Percentiles rank a stretch among this genome's conserved stretches.
These are phyloP conservation scores for Myochromella boudieri DNA, from an alignment of 768 basidiomycete genomes.

Conservation along the genomic window DNA sequence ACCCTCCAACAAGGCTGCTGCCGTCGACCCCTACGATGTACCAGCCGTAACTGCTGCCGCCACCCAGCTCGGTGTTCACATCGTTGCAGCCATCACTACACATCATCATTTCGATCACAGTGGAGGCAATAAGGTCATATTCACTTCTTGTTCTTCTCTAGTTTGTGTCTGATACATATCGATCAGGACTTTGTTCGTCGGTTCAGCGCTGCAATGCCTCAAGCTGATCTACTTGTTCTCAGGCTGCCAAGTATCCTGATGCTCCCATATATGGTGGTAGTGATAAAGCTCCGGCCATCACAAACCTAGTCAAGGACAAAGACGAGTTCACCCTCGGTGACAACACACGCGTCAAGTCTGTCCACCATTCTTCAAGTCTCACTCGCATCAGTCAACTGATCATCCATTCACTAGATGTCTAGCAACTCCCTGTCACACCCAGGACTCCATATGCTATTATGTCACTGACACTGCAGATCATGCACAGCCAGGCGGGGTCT, in stretches of 20 bases:
- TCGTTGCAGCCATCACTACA: slow-evolving; percentile 81
- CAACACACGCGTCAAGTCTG: slow-evolving; percentile 57
- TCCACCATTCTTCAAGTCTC: not conserved
- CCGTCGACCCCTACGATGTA: slow-evolving; percentile 80
- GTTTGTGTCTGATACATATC: not conserved
- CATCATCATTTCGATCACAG: slow-evolving; percentile 92
- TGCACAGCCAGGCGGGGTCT: slow-evolving; percentile 70
- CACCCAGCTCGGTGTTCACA: slow-evolving; percentile 54
- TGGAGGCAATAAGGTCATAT: slow-evolving; percentile 75
- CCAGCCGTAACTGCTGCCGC: slow-evolving; percentile 66
- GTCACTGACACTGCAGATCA: slow-evolving; percentile 52
- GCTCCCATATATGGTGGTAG: slow-evolving; percentile 83
- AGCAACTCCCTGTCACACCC: slow-evolving; percentile 92
- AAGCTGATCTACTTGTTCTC: slow-evolving; percentile 10
- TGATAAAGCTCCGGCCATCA: slow-evolving; percentile 60
- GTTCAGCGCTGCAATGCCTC: slow-evolving; percentile 1
- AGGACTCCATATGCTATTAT: slow-evolving; percentile 93
- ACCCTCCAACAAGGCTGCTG: slow-evolving; percentile 64
- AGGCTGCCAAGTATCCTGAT: slow-evolving; percentile 44
- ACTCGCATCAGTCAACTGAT: slow-evolving; percentile 11
- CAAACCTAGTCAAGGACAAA: slow-evolving; percentile 75
- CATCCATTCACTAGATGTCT: slow-evolving; percentile 58
- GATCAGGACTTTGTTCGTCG: slow-evolving; percentile 51
- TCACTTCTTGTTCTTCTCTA: slow-evolving; percentile 4
- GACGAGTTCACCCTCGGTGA: slow-evolving; percentile 77